Percentiles rank a stretch among this genome's conserved stretches.
Conservation (phyloP, 495 filamentous ascomycete species). For the Podospora fimiseda region DNA sequence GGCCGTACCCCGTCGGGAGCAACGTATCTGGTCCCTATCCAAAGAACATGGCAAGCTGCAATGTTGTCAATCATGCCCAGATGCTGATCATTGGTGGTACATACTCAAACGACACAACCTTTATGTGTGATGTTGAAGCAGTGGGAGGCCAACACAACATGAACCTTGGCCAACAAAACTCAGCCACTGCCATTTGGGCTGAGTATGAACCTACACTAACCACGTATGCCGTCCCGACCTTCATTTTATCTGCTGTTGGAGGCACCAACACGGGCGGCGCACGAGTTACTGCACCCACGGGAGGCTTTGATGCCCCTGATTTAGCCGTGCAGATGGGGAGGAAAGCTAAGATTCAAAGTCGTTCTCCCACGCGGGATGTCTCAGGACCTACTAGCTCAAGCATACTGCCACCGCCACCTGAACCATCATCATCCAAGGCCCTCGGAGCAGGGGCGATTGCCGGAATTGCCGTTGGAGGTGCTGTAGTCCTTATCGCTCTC, state of each 20-base stretch:
- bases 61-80: conserved; percentile 18
- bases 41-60: conserved; percentile 13
- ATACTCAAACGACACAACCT: conserved; percentile 12
- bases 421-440: no score
- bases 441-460: conserved; percentile 13
- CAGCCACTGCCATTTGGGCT: conserved; percentile 11
- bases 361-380: conserved; percentile 10
- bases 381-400: neutral
- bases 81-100: conserved; percentile 18
- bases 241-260: conserved; percentile 10
- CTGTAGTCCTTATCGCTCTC: neutral
- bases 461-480: conserved; percentile 12
- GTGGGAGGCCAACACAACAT: conserved; percentile 16
- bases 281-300: conserved; percentile 1
- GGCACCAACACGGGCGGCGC: conserved; percentile 12
- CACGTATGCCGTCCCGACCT: conserved; percentile 13
- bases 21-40: conserved; percentile 13
- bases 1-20: conserved; percentile 7
- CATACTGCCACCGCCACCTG: neutral
- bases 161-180: conserved; percentile 14
- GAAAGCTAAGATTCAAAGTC: conserved; percentile 3
- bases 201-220: conserved; percentile 14
- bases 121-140: conserved; percentile 12
- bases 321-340: conserved; percentile 15
- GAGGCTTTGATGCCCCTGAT: conserved; percentile 13